These are phyloP conservation scores for Fallopia convolvulus DNA, from an alignment of 148 eudicot genomes.

Conservation along the genomic window DNA sequence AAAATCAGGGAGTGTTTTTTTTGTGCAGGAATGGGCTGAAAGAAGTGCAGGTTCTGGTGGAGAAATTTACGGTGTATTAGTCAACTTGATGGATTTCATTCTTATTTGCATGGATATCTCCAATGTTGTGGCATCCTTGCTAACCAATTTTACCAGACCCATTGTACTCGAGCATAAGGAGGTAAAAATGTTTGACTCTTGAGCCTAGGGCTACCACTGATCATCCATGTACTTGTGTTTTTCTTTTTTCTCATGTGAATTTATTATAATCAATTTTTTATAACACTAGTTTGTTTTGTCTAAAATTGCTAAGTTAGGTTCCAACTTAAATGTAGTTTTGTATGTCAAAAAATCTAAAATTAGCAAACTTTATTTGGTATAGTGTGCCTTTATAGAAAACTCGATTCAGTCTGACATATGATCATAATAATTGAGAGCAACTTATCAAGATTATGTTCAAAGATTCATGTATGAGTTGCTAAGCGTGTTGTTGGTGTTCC, in stretches of 20 bases:
- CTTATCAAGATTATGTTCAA: no score
- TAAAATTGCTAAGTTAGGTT: no score
- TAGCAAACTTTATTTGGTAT: not conserved
- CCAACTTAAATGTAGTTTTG: not conserved
- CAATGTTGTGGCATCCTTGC: constrained; percentile 44
- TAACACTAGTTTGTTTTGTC: not conserved
- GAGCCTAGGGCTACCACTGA: constrained; percentile 69
- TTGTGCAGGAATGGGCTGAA: no score
- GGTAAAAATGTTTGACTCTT: constrained; percentile 26
- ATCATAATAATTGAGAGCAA: not conserved
- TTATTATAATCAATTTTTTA: not conserved
- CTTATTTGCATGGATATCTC: not conserved
- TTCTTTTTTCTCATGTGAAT: not conserved
- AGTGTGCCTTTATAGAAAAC: not conserved
- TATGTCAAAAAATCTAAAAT: not conserved
- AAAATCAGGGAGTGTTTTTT: no score
- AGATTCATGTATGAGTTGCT: not conserved
- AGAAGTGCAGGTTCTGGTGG: no score
- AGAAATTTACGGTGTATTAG: not conserved
- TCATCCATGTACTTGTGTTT: constrained; percentile 43
- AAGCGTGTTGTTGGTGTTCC: constrained; percentile 17
- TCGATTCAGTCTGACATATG: not conserved
- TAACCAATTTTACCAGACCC: no score
- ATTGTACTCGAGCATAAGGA: no score
- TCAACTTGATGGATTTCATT: not conserved